phyloP scores from a whole-genome alignment of 2,329 filamentous ascomycete genomes.

The Lasiodiplodia gonubiensis region DNA sequence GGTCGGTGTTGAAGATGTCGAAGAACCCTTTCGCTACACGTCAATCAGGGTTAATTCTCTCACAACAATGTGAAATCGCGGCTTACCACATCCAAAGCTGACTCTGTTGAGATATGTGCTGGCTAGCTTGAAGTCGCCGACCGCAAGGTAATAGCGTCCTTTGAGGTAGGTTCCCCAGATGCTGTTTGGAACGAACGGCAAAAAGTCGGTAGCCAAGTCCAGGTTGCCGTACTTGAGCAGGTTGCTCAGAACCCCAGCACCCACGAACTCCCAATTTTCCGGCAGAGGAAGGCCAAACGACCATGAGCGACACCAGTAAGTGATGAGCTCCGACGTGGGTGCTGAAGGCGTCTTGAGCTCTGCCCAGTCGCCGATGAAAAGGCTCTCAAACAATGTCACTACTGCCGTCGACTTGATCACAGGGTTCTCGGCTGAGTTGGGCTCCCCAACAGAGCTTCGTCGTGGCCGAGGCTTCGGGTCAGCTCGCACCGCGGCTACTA shows the following conservation, averaged over 20 bases:
- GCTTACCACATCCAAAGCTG: conserved; percentile 79
- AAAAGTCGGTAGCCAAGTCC: conserved; percentile 65
- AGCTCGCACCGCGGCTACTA: conserved; percentile 31
- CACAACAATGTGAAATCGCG: conserved; percentile 33
- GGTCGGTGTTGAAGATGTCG: conserved; percentile 48
- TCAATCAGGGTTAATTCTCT: conserved; percentile 32
- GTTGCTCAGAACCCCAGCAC: conserved; percentile 50
- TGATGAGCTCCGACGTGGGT: conserved; percentile 44
- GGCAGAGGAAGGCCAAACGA: conserved; percentile 37
- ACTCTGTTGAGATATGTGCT: conserved; percentile 80
- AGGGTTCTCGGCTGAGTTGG: conserved; percentile 21
- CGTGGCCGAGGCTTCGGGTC: conserved; percentile 21
- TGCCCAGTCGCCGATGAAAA: conserved; percentile 46
- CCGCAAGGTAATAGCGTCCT: conserved; percentile 76
- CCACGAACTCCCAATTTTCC: conserved; percentile 41
- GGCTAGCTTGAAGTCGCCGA: conserved; percentile 75
- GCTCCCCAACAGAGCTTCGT: conserved; percentile 9
- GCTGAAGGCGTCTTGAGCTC: conserved; percentile 40
- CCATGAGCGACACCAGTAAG: conserved; percentile 56
- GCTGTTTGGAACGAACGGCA: conserved; percentile 66
- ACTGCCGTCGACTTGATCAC: conserved; percentile 23
- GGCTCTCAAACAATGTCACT: conserved; percentile 46
- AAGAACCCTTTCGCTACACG: conserved; percentile 42
- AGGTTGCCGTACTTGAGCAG: conserved; percentile 51
- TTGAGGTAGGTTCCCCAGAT: conserved; percentile 77